phyloP scores from a whole-genome alignment of 257 asterid species.

The Nicotiana benthamiana region DNA sequence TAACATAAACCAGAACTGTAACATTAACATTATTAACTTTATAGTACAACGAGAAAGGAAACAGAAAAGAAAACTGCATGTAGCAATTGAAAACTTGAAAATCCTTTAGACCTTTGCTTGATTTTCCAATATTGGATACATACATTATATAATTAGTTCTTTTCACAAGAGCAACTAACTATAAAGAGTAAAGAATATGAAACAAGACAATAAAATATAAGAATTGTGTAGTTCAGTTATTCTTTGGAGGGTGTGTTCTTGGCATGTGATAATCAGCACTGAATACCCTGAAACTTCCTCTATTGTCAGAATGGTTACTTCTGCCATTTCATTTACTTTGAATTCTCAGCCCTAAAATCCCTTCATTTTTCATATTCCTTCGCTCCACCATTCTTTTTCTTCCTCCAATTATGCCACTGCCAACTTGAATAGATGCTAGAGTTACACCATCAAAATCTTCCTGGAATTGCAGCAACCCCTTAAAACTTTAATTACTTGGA shows the following conservation, averaged over 20 bases:
- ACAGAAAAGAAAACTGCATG: too few relatives aligned
- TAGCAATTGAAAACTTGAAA: not conserved
- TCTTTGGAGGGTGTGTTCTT: constrained; percentile 6
- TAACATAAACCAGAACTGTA: too few relatives aligned
- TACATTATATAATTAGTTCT: not conserved
- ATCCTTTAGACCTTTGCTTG: not conserved
- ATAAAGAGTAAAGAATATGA: not conserved
- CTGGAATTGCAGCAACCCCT: not conserved
- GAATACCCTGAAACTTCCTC: not conserved
- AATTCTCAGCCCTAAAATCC: not conserved
- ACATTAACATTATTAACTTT: too few relatives aligned
- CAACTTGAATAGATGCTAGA: not conserved
- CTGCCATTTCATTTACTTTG: not conserved
- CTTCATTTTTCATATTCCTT: not conserved
- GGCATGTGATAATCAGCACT: constrained; percentile 2
- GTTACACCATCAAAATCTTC: not conserved
- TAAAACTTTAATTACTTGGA: not conserved
- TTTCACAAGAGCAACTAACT: not conserved
- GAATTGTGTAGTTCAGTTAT: constrained; percentile 1
- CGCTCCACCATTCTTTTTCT: not conserved
- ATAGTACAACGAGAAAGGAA: too few relatives aligned
- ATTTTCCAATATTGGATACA: not conserved
- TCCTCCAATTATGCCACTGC: not conserved
- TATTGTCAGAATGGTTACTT: not conserved
- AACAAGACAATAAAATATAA: not conserved